These are phyloP conservation scores for Vitis rupestris DNA, from an alignment of 164 flowering plant genomes.

Conservation along the genomic window DNA sequence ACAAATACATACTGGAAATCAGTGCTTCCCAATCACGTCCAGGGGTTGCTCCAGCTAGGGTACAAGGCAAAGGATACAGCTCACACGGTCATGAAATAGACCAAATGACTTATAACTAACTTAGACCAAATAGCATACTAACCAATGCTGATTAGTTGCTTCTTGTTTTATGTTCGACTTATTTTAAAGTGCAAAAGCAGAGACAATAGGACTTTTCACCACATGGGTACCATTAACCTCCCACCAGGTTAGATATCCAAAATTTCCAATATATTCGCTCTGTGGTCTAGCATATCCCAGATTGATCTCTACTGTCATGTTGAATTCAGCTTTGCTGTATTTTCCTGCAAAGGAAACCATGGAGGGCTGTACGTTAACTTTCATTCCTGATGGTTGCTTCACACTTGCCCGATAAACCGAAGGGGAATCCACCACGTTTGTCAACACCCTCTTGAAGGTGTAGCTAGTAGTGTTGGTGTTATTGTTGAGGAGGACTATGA, in stretches of 20 bases:
- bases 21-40: too few species aligned
- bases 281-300: slow-evolving; percentile 15
- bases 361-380: slow-evolving; percentile 18
- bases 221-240: slow-evolving; percentile 33
- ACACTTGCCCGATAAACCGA: slow-evolving; percentile 17
- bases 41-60: too few species aligned
- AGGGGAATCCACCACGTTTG: slow-evolving; percentile 17
- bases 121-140: too few species aligned
- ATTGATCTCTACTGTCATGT: slow-evolving; percentile 18
- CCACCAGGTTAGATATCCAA: slow-evolving; percentile 27
- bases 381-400: slow-evolving; percentile 29
- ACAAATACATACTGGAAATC: too few species aligned
- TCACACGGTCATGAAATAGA: too few species aligned
- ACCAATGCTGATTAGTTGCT: too few species aligned
- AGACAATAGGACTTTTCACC: slow-evolving; percentile 34
- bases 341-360: slow-evolving; percentile 8
- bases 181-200: slow-evolving; percentile 23
- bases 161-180: too few species aligned
- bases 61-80: too few species aligned
- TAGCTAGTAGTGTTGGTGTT: too few species aligned
- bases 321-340: slow-evolving; percentile 26
- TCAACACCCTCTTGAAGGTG: too few species aligned
- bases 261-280: slow-evolving; percentile 17
- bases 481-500: too few species aligned
- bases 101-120: too few species aligned